Evolutionary conservation across 1,284 basidiomycete genomes (phyloP).

Genomic region (Malassezia japonica): DNA sequence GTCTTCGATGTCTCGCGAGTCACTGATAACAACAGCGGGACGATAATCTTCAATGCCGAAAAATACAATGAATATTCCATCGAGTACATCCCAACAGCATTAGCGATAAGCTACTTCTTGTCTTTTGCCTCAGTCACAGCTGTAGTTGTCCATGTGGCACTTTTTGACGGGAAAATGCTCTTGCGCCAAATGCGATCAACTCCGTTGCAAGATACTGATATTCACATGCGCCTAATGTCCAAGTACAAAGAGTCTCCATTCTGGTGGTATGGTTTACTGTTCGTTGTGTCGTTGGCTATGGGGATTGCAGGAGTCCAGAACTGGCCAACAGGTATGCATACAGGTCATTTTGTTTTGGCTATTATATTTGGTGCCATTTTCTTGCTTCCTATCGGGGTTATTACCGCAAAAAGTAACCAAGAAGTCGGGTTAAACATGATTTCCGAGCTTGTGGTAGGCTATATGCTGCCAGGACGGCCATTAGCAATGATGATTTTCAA

Average conservation of each 20-base stretch:
- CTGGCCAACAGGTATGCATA: conserved; percentile 61
- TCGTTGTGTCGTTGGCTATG: conserved; percentile 57
- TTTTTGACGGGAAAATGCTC: conserved; percentile 76
- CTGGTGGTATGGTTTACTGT: conserved; percentile 69
- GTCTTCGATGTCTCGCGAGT: conserved; percentile 68
- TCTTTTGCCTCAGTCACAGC: conserved; percentile 76
- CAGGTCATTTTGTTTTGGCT: conserved; percentile 58
- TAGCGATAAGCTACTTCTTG: conserved; percentile 76
- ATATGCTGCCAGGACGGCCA: conserved; percentile 19
- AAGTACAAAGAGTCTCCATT: conserved; percentile 87
- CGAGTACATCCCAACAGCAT: conserved; percentile 77
- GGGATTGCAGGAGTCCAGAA: conserved; percentile 60
- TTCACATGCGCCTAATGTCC: conserved; percentile 90
- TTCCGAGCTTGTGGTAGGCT: conserved; percentile 70
- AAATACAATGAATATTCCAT: conserved; percentile 81
- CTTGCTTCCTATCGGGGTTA: conserved; percentile 77
- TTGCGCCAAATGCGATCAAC: conserved; percentile 64
- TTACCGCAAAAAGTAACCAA: conserved; percentile 82
- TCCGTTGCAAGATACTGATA: conserved; percentile 74
- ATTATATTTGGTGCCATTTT: conserved; percentile 69
- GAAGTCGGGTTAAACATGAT: conserved; percentile 70
- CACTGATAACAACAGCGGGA: conserved; percentile 51
- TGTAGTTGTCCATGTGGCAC: conserved; percentile 73
- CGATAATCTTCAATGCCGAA: conserved; percentile 58
- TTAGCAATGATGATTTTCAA: conserved; percentile 95